Conservation (phyloP, 192 early-diverging fungal species). For the Bifiguratus adelaidae region DNA sequence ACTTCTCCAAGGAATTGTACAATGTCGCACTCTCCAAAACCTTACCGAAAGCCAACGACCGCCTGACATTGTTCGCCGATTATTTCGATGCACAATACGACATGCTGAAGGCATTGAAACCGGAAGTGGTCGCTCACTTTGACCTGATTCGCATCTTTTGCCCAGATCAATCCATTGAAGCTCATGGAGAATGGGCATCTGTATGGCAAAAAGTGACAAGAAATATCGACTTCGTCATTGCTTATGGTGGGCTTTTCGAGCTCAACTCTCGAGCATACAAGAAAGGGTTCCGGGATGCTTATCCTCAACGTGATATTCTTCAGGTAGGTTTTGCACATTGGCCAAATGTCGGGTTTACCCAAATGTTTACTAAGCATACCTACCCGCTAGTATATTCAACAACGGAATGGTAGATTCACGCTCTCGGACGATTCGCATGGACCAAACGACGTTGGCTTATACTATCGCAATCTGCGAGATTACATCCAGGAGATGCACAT, state of each 20-base stretch:
- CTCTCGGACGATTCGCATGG: conserved; percentile 94
- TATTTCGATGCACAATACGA: conserved; percentile 90
- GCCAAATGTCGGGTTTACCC: background rate
- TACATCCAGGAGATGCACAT: conserved; percentile 67
- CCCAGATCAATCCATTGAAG: conserved; percentile 6
- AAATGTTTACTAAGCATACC: background rate
- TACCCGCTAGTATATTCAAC: conserved; percentile 38
- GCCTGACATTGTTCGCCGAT: conserved; percentile 42
- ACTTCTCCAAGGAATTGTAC: conserved; percentile 62
- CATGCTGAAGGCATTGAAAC: conserved; percentile 59
- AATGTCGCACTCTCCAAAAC: conserved; percentile 25
- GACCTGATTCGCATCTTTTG: conserved; percentile 83
- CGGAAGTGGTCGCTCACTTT: conserved; percentile 91
- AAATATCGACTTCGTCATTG: conserved; percentile 73
- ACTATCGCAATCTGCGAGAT: conserved; percentile 59
- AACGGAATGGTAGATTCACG: conserved; percentile 62
- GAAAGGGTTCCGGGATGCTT: conserved; percentile 75
- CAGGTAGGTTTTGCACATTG: conserved; percentile 43
- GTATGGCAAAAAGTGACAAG: conserved; percentile 48
- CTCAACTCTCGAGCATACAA: conserved; percentile 92
- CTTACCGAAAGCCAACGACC: background rate
- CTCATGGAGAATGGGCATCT: conserved; percentile 13
- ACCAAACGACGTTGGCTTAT: conserved; percentile 73
- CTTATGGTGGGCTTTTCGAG: conserved; percentile 84
- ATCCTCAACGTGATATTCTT: conserved; percentile 81